Conservation (phyloP, 306 rosid genomes). For the Cucurbita argyrosperma region DNA sequence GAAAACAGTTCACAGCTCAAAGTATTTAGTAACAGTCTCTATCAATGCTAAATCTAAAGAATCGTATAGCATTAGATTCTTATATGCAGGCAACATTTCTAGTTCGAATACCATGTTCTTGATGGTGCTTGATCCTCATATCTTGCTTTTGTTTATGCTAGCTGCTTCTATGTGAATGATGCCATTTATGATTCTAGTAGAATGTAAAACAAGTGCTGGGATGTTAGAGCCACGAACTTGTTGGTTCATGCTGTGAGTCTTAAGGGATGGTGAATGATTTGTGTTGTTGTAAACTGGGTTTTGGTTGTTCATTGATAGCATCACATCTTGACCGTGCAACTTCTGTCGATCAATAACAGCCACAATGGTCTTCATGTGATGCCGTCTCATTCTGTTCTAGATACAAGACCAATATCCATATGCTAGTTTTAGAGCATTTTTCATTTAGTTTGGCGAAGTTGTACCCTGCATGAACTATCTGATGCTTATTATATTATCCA, state of each 20-base stretch:
- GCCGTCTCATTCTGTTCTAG: neutral
- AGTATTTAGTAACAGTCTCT: conserved; percentile 23
- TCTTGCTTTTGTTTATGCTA: neutral
- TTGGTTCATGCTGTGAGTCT: neutral
- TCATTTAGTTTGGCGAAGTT: neutral
- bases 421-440: neutral
- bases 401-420: neutral
- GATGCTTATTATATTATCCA: neutral
- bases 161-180: neutral
- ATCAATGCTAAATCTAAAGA: neutral
- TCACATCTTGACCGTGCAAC: neutral
- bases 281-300: neutral
- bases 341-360: neutral
- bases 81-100: neutral
- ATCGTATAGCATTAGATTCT: neutral
- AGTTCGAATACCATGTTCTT: neutral
- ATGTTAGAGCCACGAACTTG: neutral
- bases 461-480: neutral
- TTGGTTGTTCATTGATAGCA: neutral
- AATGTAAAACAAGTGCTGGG: neutral
- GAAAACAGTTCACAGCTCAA: conserved; percentile 37
- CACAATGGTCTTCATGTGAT: neutral
- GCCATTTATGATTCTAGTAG: neutral
- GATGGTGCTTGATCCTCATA: neutral
- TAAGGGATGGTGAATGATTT: neutral